Evolutionary conservation across 2,329 filamentous ascomycete species (phyloP), one percentile per base, ranked within the genome.

Genomic region (Phaeosphaeriaceae sp.): DNA sequence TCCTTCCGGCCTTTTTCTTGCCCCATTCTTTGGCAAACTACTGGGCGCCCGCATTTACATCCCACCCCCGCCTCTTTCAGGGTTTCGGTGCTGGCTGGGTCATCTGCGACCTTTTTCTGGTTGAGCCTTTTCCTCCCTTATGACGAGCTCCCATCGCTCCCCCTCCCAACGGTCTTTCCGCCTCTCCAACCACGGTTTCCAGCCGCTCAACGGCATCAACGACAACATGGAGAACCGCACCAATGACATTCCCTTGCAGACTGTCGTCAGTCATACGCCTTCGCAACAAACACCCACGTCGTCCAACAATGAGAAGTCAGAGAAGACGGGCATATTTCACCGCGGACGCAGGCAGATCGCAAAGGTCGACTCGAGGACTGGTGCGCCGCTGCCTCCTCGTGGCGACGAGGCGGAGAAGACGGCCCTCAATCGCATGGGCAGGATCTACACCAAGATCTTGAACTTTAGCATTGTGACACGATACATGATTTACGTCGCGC

Each of bases 391-490:
- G 41, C 65, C 61, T 40, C 59, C 58, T 27, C 74, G 74, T 20
- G 77, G 77, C 41, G 76, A 78, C 52, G 79, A 77, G 2, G 83
- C 86, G 53, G 83, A 87, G 63, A 84, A 85, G 56, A 84, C 81
- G 19, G 71, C 72, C 1, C 65, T 89, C 62, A 89, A 83, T 44
- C 79, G 79, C 49, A 85, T 89, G 81, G 87, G 87, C 50, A 81
- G 79, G 60, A 72, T 89, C 54, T 89, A 89, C 76, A 81, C 81
- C 68, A 85, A 84, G 67, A 82, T 89, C 53, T 76, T 87, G 65
- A 84, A 88, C 67, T 88, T 85, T 76, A 88, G 85, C 54, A 83
- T 89, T 60, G 66, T 89, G 66, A 88, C 86, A 48, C 81, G 87
- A 48, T 89, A 89, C 69, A 81, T 89, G 70, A 80, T 89, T 60